phyloP scores from a whole-genome alignment of 768 basidiomycete species.

The Lentinula raphanica region DNA sequence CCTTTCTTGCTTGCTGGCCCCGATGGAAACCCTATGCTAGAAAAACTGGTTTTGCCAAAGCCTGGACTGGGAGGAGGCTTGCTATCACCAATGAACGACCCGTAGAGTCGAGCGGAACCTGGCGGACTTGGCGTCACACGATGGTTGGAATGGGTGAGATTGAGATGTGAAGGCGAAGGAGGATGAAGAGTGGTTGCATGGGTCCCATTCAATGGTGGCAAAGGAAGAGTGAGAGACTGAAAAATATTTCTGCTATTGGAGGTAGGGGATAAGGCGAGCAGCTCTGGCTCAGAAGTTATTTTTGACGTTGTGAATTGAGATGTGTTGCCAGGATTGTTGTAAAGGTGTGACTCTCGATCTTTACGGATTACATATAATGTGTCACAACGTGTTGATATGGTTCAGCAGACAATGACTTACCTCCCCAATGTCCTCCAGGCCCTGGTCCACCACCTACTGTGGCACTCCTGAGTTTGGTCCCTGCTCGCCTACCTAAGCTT shows the following conservation, averaged over 20 bases:
- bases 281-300: background rate
- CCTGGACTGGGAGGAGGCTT: constrained; percentile 6
- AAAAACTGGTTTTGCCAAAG: background rate
- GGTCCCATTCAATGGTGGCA: background rate
- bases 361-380: too few relatives aligned
- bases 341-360: constrained; percentile 1
- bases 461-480: background rate
- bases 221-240: background rate
- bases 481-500: background rate
- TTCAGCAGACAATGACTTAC: background rate
- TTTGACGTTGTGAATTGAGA: constrained; percentile 23
- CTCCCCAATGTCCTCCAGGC: constrained; percentile 2
- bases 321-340: background rate
- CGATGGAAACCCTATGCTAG: background rate
- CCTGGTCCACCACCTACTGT: constrained; percentile 2
- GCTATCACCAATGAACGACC: constrained; percentile 10
- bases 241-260: background rate
- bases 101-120: constrained; percentile 45
- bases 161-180: constrained; percentile 57
- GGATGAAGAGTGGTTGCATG: constrained; percentile 13
- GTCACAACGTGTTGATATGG: background rate
- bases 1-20: background rate
- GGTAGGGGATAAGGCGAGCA: background rate
- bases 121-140: constrained; percentile 36
- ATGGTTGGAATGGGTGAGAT: constrained; percentile 53